These are phyloP conservation scores for Thelonectria discophora DNA, from an alignment of 2,329 filamentous ascomycete genomes.

Conservation along the genomic window DNA sequence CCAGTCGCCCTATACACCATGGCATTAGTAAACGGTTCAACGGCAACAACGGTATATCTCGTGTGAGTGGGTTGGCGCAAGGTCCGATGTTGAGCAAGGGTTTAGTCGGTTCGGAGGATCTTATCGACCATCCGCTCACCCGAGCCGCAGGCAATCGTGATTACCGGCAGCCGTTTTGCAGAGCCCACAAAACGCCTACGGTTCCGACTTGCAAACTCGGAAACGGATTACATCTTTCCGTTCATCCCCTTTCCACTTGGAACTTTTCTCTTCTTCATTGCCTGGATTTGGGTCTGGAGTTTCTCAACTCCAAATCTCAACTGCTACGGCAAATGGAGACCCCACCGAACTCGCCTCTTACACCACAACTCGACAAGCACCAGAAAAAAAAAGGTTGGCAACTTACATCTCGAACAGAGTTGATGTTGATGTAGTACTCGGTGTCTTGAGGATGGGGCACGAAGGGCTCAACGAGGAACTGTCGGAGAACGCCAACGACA, in stretches of 20 bases:
- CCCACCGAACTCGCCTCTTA: slow-evolving; percentile 2
- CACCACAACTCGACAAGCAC: slow-evolving; percentile 28
- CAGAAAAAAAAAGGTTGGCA: slow-evolving; percentile 37
- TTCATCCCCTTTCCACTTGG: slow-evolving; percentile 18
- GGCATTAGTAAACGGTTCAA: slow-evolving; percentile 34
- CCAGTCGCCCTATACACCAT: slow-evolving; percentile 83
- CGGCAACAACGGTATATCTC: slow-evolving; percentile 19
- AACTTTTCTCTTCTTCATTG: slow-evolving; percentile 17
- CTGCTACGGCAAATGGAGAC: not conserved
- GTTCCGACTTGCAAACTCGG: slow-evolving; percentile 29
- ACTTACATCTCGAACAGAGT: slow-evolving; percentile 99
- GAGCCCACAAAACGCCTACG: slow-evolving; percentile 39
- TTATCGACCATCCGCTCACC: slow-evolving; percentile 53
- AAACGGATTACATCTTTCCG: slow-evolving; percentile 36
- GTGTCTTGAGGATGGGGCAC: slow-evolving; percentile 94
- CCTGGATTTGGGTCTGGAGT: slow-evolving; percentile 1
- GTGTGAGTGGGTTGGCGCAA: slow-evolving; percentile 24
- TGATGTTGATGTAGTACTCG: slow-evolving; percentile 99
- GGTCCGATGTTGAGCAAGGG: slow-evolving; percentile 31
- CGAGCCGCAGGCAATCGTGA: slow-evolving; percentile 41
- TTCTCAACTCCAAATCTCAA: not conserved
- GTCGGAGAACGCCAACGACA: slow-evolving; percentile 85
- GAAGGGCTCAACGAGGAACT: slow-evolving; percentile 98
- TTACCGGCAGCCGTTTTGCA: slow-evolving; percentile 38
- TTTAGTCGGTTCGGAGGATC: slow-evolving; percentile 32